phyloP scores from a whole-genome alignment of 106 monocot genomes.

The Hemerocallis citrina region DNA sequence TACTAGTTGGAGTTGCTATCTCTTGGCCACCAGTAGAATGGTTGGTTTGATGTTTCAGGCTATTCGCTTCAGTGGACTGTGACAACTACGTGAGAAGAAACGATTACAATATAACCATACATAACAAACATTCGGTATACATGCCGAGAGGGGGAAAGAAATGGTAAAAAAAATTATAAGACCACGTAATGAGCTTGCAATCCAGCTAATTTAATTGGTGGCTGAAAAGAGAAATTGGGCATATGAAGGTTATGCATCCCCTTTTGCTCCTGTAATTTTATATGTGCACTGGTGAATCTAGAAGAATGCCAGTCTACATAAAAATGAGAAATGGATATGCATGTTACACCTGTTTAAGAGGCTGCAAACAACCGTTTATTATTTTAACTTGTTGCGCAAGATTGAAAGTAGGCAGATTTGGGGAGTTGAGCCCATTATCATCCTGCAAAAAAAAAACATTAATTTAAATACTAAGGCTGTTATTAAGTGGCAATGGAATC shows the following conservation, averaged over 20 bases:
- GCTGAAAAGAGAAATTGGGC: constrained; percentile 9
- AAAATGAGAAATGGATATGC: not conserved
- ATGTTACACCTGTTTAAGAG: constrained; percentile 19
- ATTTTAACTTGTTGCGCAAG: constrained; percentile 12
- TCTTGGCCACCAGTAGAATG: constrained; percentile 18
- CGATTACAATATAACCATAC: not conserved
- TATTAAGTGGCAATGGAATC: not conserved
- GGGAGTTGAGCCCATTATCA: constrained; percentile 7
- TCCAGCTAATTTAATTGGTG: constrained; percentile 4
- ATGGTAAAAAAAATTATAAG: not conserved
- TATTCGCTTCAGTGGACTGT: constrained; percentile 11
- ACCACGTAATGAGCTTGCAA: constrained; percentile 6
- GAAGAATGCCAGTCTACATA: not conserved
- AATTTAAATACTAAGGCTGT: not conserved
- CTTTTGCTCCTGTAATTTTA: constrained; percentile 10
- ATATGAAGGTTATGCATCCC: constrained; percentile 11
- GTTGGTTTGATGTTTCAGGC: constrained; percentile 9
- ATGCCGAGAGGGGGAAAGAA: not conserved
- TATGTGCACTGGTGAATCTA: not conserved
- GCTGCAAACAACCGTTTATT: constrained; percentile 1
- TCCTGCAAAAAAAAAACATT: constrained; percentile 19
- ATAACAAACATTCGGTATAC: too few species aligned
- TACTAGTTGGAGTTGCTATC: constrained; percentile 15
- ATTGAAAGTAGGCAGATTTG: constrained; percentile 16
- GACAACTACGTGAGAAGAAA: not conserved